These are phyloP conservation scores for Coffea humblotiana DNA, from an alignment of 305 asterid species.

Conservation along the genomic window DNA sequence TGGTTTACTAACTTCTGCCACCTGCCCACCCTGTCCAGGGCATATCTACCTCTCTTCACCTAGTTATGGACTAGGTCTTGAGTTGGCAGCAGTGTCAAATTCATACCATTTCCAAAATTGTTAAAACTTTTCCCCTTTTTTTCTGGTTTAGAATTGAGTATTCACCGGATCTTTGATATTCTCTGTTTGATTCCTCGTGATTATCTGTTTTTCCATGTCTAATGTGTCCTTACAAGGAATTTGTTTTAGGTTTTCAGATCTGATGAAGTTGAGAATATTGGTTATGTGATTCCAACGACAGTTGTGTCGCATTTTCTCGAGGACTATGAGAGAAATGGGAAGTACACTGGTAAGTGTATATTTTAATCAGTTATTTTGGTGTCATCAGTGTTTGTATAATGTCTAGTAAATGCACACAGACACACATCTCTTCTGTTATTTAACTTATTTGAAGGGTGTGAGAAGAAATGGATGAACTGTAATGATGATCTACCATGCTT, in stretches of 20 bases:
- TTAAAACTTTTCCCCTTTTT: background rate
- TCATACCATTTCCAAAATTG: background rate
- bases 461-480: background rate
- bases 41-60: background rate
- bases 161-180: background rate
- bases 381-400: background rate
- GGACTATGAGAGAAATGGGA: conserved; percentile 89
- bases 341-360: conserved; percentile 74
- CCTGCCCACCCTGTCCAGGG: background rate
- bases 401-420: background rate
- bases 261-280: conserved; percentile 92
- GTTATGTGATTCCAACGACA: conserved; percentile 90
- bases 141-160: background rate
- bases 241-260: conserved; percentile 93
- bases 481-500: background rate
- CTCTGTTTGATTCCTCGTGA: conserved; percentile 2
- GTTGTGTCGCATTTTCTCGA: conserved; percentile 98
- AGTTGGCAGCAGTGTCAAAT: background rate
- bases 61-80: background rate
- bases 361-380: conserved; percentile 2
- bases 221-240: conserved; percentile 43
- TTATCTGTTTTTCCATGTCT: conserved; percentile 6
- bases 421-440: background rate
- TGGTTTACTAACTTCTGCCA: background rate
- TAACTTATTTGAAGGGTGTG: background rate